Evolutionary conservation across 305 asterid species (phyloP), one percentile per base, ranked within the genome.

Genomic region (Euphrasia arctica): DNA sequence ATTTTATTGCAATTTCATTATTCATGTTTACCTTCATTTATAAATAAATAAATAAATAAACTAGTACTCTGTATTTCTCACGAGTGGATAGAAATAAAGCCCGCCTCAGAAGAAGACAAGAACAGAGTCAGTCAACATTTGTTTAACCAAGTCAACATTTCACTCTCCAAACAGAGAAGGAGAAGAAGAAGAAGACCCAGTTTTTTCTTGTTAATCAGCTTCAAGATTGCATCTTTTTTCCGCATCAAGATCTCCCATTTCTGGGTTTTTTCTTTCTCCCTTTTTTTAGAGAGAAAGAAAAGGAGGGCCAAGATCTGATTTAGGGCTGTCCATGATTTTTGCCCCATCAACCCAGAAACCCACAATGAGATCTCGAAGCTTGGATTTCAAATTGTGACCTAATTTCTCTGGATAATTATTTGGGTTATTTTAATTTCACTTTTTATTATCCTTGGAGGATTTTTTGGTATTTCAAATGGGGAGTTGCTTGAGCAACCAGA

Each of bases 401-500:
- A 15, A 50, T 51, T 51, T 51, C 56, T 18, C 0, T 0, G 13
- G 14, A 3, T 39, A 8, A 7, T 47, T 47, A 0, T 47, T 47
- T 11, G n/a, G 11, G 8, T 47, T 43, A 0, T 41, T 43, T 5
- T 43, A 2, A 9, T 12, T 12, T 13, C 14, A 14, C 0, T 12
- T 49, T 49, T 49, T 47, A 18, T 18, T 18, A 18, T 18, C 22
- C 22, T 15, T 45, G 52, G 14, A n/a, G 51, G 50, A 1, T 13
- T 49, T 49, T 12, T n/a, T 50, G 1, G 9, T n/a, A 4, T 13
- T 10, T 1, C 18, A 51, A 68, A 90, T 92, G 98, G 98, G 98
- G 75, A 80, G 84, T 79, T 92, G 97, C 72, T 75, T 74, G 64
- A 92, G 98, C 87, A 89, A 87, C 74, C 93, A 85, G 85, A 85